Percentiles rank a stretch among this genome's conserved stretches.
phyloP scores from a whole-genome alignment of 2,329 filamentous ascomycete species.

The Paraphoma sp. region DNA sequence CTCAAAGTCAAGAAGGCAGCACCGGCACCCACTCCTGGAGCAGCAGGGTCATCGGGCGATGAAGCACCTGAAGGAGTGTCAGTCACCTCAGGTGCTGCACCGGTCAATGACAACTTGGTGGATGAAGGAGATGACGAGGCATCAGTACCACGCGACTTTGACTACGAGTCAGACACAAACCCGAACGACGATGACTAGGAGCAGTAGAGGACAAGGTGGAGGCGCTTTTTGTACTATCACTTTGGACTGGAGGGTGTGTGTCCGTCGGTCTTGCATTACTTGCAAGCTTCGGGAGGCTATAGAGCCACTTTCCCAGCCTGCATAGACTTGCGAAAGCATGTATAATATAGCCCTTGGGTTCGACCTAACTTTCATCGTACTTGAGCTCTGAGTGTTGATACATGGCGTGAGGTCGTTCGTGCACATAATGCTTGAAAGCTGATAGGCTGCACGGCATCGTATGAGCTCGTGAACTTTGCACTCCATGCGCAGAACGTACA shows the following conservation, averaged over 20 bases:
- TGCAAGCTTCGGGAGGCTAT: conserved; percentile 28
- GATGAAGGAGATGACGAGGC: conserved; percentile 87
- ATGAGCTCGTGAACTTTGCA: not conserved
- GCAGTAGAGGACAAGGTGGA: conserved; percentile 8
- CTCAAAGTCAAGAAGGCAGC: conserved; percentile 85
- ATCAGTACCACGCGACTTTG: conserved; percentile 72
- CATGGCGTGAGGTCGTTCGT: not conserved
- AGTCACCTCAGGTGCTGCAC: conserved; percentile 72
- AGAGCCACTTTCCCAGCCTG: conserved; percentile 35
- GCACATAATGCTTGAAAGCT: not conserved
- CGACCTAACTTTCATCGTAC: conserved; percentile 15
- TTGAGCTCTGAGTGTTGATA: not conserved
- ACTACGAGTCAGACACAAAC: conserved; percentile 76
- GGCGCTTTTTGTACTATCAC: conserved; percentile 36
- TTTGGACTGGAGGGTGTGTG: conserved; percentile 13
- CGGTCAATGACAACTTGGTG: conserved; percentile 70
- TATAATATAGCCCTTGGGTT: conserved; percentile 31
- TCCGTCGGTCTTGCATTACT: conserved; percentile 29
- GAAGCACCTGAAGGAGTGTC: conserved; percentile 58
- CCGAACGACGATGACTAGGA: conserved; percentile 47
- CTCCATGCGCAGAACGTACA: not conserved
- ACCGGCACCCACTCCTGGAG: conserved; percentile 53
- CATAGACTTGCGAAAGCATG: conserved; percentile 32
- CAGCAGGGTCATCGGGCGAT: conserved; percentile 46
- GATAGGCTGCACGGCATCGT: not conserved